Evolutionary conservation across 2,329 filamentous ascomycete genomes (phyloP).

Genomic region (Exophiala xenobiotica): DNA sequence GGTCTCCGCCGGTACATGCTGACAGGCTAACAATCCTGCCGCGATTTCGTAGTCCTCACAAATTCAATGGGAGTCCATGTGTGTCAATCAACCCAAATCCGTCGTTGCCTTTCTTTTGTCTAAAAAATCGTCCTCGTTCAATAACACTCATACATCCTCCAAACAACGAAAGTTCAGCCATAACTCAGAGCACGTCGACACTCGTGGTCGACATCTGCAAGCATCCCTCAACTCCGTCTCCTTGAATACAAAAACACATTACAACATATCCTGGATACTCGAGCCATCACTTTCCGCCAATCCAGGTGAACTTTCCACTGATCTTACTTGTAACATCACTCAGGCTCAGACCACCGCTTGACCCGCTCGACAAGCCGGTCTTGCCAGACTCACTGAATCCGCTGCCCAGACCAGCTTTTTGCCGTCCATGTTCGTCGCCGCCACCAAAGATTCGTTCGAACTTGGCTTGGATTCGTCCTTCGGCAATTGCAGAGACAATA

Average conservation of each 20-base stretch:
- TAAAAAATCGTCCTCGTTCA: no score
- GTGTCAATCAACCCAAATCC: no score
- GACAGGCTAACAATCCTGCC: no score
- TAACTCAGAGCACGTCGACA: no score
- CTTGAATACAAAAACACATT: neutral
- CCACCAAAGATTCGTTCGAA: constrained; percentile 29
- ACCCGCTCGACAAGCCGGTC: constrained; percentile 20
- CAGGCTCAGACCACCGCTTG: constrained; percentile 22
- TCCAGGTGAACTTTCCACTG: constrained; percentile 27
- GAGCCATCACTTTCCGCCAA: constrained; percentile 16
- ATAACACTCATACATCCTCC: no score
- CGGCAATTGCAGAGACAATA: constrained; percentile 77
- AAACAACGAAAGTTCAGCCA: no score
- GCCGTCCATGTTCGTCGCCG: constrained; percentile 27
- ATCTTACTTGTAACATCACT: constrained; percentile 27
- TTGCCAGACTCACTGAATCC: constrained; percentile 26
- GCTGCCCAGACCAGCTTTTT: constrained; percentile 20
- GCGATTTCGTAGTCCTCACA: no score
- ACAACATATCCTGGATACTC: neutral
- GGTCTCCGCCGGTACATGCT: no score
- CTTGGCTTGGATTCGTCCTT: constrained; percentile 69
- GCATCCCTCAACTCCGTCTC: neutral
- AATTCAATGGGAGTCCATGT: no score
- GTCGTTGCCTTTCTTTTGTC: no score
- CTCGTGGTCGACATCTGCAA: no score